Percentiles rank a stretch among this genome's conserved stretches.
Evolutionary conservation across 352 stramenopile species (phyloP).

Genomic region (Phytopythium oedochilum): DNA sequence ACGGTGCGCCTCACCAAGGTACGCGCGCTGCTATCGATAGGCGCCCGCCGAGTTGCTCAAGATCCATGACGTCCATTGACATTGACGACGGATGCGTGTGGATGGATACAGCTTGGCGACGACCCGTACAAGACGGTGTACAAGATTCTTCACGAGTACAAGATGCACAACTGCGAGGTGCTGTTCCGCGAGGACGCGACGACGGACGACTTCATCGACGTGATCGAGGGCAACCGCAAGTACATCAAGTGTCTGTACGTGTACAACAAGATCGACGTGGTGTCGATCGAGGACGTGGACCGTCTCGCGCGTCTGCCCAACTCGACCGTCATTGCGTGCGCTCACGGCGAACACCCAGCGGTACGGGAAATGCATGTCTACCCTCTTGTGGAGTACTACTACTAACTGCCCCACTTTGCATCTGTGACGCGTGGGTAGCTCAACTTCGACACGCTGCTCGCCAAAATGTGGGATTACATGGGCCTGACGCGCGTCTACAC

Average conservation of each 20-base stretch:
- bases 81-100: slow-evolving; percentile 3
- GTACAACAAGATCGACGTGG: slow-evolving; percentile 99
- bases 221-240: slow-evolving; percentile 98
- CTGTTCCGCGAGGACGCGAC: slow-evolving; percentile 96
- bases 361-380: slow-evolving; percentile 23
- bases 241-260: slow-evolving; percentile 99
- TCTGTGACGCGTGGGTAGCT: no score
- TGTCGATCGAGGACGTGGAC: slow-evolving; percentile 99
- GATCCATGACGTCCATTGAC: no score
- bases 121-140: slow-evolving; percentile 88
- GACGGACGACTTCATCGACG: slow-evolving; percentile 98
- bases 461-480: slow-evolving; percentile 91
- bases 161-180: slow-evolving; percentile 97
- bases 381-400: no score
- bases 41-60: neutral
- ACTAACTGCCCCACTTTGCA: no score
- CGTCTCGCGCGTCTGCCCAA: slow-evolving; percentile 94
- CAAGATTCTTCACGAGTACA: slow-evolving; percentile 95
- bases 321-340: slow-evolving; percentile 95
- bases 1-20: slow-evolving; percentile 95
- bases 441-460: slow-evolving; percentile 94
- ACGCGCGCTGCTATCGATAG: no score
- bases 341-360: slow-evolving; percentile 64
- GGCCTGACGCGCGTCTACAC: slow-evolving; percentile 87
- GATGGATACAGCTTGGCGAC: slow-evolving; percentile 55